Percentiles rank a stretch among this genome's conserved stretches.
Conservation (phyloP, 1,139 yeast genomes). For the Cylindricascospora bacillispora region DNA sequence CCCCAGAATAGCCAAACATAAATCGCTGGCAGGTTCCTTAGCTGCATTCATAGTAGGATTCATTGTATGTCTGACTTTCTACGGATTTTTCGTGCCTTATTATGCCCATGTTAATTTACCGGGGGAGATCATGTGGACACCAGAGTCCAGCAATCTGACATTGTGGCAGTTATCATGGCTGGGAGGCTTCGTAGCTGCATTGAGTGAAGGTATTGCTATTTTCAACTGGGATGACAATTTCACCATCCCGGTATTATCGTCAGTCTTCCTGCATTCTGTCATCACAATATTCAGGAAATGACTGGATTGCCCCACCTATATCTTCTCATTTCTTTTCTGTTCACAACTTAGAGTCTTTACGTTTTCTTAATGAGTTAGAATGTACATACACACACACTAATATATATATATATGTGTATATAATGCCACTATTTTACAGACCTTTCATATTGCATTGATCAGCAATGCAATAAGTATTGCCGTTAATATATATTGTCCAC, state of each 20-base stretch:
- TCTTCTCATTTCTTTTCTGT: too few relatives aligned
- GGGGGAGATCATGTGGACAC: constrained; percentile 51
- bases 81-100: constrained; percentile 57
- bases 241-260: constrained; percentile 81
- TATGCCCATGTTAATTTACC: constrained; percentile 39
- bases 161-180: constrained; percentile 41
- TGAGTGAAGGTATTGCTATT: constrained; percentile 72
- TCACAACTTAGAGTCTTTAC: too few relatives aligned
- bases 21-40: constrained; percentile 77
- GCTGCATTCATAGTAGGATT: constrained; percentile 79
- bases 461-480: too few relatives aligned
- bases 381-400: too few relatives aligned
- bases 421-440: too few relatives aligned
- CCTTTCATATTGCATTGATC: too few relatives aligned
- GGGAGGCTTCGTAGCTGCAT: constrained; percentile 71
- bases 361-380: too few relatives aligned
- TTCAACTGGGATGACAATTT: constrained; percentile 79
- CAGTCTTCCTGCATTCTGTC: constrained; percentile 42
- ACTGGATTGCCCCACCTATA: too few relatives aligned
- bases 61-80: constrained; percentile 48
- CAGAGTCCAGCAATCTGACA: constrained; percentile 43
- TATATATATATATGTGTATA: too few relatives aligned
- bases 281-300: constrained; percentile 27
- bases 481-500: too few relatives aligned
- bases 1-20: constrained; percentile 58